Evolutionary conservation across 768 basidiomycete genomes (phyloP), one percentile per base, ranked within the genome.

Genomic region (Podaxis mareebaensis): DNA sequence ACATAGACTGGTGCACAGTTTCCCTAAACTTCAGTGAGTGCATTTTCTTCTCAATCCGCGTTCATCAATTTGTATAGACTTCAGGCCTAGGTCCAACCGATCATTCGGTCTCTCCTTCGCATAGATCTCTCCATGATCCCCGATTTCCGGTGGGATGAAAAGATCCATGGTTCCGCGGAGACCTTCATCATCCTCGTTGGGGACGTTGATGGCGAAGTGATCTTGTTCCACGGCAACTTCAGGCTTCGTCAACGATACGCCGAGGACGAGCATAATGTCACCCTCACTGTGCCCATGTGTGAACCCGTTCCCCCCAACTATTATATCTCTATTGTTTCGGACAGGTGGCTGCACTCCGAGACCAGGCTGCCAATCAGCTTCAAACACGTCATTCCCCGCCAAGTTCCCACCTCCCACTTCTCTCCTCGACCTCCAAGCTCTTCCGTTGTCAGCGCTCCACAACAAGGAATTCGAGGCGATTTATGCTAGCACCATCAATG

Each of bases 291-390:
- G 1, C 95, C 95, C 0, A 96, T 99, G 86, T 93, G 91, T 69
- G 96, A 99, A 70, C 96, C 97, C 0, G 90, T 97, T 13, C 96
- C 97, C 20, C 97, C 97, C 1, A 99, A 99, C 74, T 99, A 99
- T 79, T 99, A 94, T 75, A 95, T 99, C 71, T 94, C 93, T 6
- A 80, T 99, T 61, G 85, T 96, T 64, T 96, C 96, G 2, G 96
- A 99, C 72, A 86, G 93, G 36, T 99, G 97, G 96, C 70, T 98
- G 40, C 96, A 99, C 68, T 86, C 95, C 1, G 95, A 98, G 76
- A 99, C 96, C 0, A 87, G 94, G 11, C 79, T 99, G 0, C 96
- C 97, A 0, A 92, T 99, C 55, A 95, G 94, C 0, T 99, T 99
- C 87, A 97, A 96, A 75, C 95, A 99, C 71, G 86, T 99, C 53